phyloP scores from a whole-genome alignment of 768 basidiomycete genomes.

The Phlebiopsis flavidoalba region DNA sequence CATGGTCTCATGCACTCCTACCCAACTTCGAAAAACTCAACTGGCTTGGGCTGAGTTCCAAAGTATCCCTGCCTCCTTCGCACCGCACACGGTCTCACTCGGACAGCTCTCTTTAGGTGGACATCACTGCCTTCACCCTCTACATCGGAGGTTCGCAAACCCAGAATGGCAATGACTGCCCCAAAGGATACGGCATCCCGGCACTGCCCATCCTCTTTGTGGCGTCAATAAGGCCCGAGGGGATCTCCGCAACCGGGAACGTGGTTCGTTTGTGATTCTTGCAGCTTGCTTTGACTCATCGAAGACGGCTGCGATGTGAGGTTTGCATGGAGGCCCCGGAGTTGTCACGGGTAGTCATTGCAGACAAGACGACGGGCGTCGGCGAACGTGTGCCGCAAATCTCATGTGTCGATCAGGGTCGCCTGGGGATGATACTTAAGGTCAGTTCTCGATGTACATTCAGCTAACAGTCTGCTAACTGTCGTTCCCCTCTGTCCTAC shows the following conservation, averaged over 20 bases:
- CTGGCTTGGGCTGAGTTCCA: neutral
- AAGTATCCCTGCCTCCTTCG: neutral
- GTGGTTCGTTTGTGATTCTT: neutral
- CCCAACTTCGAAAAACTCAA: no score
- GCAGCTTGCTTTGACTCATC: neutral
- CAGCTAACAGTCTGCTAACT: no score
- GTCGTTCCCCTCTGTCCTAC: no score
- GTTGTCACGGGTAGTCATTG: neutral
- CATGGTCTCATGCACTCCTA: no score
- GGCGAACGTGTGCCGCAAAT: no score
- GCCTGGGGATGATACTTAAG: no score
- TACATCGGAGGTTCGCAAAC: neutral
- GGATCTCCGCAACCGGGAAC: neutral
- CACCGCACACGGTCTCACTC: neutral
- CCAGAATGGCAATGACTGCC: neutral
- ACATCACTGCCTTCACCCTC: no score
- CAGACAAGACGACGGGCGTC: neutral
- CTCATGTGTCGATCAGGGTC: no score
- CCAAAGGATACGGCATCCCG: neutral
- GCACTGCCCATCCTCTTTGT: neutral
- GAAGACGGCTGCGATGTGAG: neutral
- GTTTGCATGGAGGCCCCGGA: neutral
- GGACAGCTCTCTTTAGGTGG: no score
- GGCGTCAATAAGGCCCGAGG: neutral
- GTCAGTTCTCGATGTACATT: no score